Evolutionary conservation across 1,284 basidiomycete genomes (phyloP), one percentile per base, ranked within the genome.

Genomic region (Heterobasidion irregulare): DNA sequence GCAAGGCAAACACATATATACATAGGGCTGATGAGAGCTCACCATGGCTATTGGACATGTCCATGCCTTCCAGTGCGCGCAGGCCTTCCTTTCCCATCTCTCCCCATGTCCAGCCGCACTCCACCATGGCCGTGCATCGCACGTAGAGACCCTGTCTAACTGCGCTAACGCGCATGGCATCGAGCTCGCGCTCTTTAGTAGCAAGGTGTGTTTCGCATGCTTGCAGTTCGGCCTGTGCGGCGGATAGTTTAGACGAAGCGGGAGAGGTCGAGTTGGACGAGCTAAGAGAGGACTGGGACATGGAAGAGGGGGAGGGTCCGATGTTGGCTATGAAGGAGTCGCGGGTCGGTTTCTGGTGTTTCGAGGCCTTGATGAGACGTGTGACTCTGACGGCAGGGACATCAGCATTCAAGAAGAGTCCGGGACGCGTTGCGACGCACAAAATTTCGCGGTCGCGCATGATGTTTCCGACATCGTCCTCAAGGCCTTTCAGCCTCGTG

Each of bases 371-470:
- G 64, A 90, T 83, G 50, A 91, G 77, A 3, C 88, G 80, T 2
- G 83, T 87, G 9, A 91, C 83, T 2, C 87, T 90, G 12, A 15
- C 2, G 7, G 45, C n/a, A 26, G 6, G 10, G 16, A 51, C 41
- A 19, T 52, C 26, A 45, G 18, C 12, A 44, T 34, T 19, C 10
- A 44, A 9, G 19, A 6, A 6, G 10, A n/a, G 35, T 15, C 19
- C 8, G 13, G 32, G 26, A 6, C 12, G 52, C 4, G 10, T 44
- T 44, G 54, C 43, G 9, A 77, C 86, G 66, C 59, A 89, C 88
- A 90, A 73, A 59, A 91, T 90, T 61, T 91, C 88, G 43, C 86
- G 71, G 67, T 91, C 88, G 3, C 86, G 73, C 52, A 87, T 72
- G 55, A 89, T 74, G 59, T 79, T 83, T 15, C 72, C 75, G 4